These are phyloP conservation scores for Inosperma sp. DNA, from an alignment of 768 basidiomycete genomes.

Conservation along the genomic window DNA sequence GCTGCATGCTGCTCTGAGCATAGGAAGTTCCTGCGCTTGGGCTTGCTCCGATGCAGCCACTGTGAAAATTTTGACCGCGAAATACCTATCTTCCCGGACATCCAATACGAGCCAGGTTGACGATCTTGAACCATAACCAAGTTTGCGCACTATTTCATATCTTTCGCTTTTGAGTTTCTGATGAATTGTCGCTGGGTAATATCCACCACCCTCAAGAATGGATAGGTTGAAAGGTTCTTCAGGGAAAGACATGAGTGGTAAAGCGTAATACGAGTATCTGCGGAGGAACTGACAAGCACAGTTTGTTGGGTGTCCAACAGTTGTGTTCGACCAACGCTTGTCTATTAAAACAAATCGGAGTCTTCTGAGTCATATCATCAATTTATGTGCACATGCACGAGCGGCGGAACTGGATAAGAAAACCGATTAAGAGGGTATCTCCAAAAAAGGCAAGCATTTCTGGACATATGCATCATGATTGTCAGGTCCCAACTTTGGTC, in stretches of 20 bases:
- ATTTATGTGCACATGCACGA: no score
- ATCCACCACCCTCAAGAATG: slow-evolving; percentile 12
- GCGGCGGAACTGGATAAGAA: no score
- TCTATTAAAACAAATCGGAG: no score
- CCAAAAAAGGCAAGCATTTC: no score
- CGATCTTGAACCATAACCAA: slow-evolving; percentile 17
- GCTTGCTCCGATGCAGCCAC: slow-evolving; percentile 12
- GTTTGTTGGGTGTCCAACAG: no score
- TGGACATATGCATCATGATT: no score
- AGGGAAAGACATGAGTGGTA: slow-evolving; percentile 19
- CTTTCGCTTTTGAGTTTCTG: slow-evolving; percentile 14
- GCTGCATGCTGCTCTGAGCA: slow-evolving; percentile 7
- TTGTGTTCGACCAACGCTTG: no score
- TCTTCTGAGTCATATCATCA: no score
- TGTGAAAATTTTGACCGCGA: slow-evolving; percentile 16
- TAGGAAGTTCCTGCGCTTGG: slow-evolving; percentile 10
- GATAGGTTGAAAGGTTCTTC: slow-evolving; percentile 19
- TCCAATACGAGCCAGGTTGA: slow-evolving; percentile 16
- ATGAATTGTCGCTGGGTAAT: slow-evolving; percentile 14
- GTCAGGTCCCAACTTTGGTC: no score
- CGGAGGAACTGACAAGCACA: no score
- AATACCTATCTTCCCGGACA: slow-evolving; percentile 6
- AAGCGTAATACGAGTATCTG: no score
- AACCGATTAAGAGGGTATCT: no score
- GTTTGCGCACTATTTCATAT: slow-evolving; percentile 18